These are phyloP conservation scores for Candida wancherniae DNA, from an alignment of 805 yeast genomes.

Conservation along the genomic window DNA sequence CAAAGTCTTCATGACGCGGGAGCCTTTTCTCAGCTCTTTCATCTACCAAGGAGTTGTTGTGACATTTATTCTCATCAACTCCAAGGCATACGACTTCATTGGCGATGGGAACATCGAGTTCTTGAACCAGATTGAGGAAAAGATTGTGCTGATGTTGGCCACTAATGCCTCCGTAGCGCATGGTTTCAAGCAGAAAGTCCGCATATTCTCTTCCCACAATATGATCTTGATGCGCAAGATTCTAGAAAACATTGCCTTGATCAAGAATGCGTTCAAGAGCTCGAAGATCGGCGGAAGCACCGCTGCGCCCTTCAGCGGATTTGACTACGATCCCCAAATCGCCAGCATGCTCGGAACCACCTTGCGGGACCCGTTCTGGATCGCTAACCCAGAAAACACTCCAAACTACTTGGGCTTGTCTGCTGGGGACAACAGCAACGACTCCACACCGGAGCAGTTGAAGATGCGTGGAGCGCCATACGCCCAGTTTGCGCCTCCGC, in stretches of 20 bases:
- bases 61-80: constrained; percentile 44
- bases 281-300: constrained; percentile 2
- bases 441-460: no score
- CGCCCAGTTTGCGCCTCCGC: no score
- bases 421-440: constrained; percentile 1
- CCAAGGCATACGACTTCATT: constrained; percentile 34
- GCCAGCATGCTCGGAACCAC: constrained; percentile 39
- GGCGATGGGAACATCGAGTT: constrained; percentile 18
- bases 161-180: constrained; percentile 22
- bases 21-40: constrained; percentile 47
- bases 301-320: constrained; percentile 6
- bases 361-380: constrained; percentile 48
- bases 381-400: constrained; percentile 30
- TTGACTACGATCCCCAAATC: constrained; percentile 17
- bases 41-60: constrained; percentile 50
- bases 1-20: constrained; percentile 34
- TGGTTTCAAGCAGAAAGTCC: constrained; percentile 15
- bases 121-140: constrained; percentile 20
- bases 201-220: constrained; percentile 34
- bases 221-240: constrained; percentile 28
- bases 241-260: constrained; percentile 23
- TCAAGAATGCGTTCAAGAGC: constrained; percentile 11
- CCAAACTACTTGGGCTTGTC: constrained; percentile 9
- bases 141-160: constrained; percentile 20
- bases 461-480: no score